Evolutionary conservation across 2,329 filamentous ascomycete species (phyloP).

Genomic region (Fusarium verticillioides): DNA sequence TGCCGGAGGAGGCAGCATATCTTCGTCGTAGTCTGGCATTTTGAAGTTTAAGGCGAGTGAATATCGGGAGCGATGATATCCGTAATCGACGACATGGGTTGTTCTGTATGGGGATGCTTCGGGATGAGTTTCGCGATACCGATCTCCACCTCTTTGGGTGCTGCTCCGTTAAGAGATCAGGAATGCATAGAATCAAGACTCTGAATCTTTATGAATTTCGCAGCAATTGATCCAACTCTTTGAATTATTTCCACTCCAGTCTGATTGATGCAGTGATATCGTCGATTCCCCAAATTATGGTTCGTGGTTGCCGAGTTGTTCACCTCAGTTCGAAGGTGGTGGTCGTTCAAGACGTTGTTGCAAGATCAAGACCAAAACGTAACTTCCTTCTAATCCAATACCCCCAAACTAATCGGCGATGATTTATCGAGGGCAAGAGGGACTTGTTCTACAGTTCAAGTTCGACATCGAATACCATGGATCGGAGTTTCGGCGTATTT

Average conservation of each 20-base stretch:
- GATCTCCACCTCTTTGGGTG: constrained; percentile 32
- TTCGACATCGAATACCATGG: constrained; percentile 24
- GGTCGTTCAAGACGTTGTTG: background rate
- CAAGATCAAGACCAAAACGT: background rate
- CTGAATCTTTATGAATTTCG: background rate
- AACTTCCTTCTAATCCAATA: background rate
- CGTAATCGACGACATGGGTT: constrained; percentile 45
- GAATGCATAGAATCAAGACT: constrained; percentile 22
- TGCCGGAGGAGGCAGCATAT: constrained; percentile 57
- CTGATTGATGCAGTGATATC: background rate
- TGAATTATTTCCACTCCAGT: background rate
- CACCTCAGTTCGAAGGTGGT: background rate
- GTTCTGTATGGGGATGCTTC: constrained; percentile 17
- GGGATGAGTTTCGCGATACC: constrained; percentile 29
- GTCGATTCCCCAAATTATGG: constrained; percentile 5
- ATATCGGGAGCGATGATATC: constrained; percentile 39
- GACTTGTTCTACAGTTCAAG: constrained; percentile 8
- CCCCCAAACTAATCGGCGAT: constrained; percentile 3
- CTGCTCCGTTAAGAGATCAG: constrained; percentile 11
- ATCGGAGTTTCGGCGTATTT: constrained; percentile 27
- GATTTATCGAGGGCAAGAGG: constrained; percentile 12
- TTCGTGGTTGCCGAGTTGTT: background rate
- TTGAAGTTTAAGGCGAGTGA: constrained; percentile 37
- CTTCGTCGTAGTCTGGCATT: constrained; percentile 49
- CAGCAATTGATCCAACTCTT: constrained; percentile 4